These are phyloP conservation scores for Bauhinia variegata DNA, from an alignment of 306 rosid species.

Conservation along the genomic window DNA sequence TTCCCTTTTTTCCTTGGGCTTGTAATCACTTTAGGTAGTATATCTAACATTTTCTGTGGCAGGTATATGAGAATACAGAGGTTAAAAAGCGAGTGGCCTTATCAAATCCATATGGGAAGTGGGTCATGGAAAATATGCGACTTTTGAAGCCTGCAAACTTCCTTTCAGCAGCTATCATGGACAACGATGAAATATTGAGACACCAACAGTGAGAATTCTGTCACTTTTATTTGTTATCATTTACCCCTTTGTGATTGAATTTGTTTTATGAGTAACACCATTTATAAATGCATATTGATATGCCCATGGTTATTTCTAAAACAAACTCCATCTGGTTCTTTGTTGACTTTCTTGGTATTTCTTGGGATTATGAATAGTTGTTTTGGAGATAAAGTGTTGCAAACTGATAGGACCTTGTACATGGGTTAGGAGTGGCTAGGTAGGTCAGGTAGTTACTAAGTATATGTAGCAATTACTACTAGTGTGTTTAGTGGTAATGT, in stretches of 20 bases:
- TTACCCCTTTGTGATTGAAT: slow-evolving; percentile 18
- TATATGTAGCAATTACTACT: too few relatives aligned
- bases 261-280: slow-evolving; percentile 14
- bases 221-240: slow-evolving; percentile 13
- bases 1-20: neutral
- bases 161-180: slow-evolving; percentile 73
- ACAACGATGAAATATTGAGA: slow-evolving; percentile 78
- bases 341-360: too few relatives aligned
- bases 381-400: too few relatives aligned
- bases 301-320: too few relatives aligned
- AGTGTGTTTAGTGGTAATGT: too few relatives aligned
- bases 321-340: neutral
- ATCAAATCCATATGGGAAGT: slow-evolving; percentile 85
- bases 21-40: neutral
- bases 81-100: slow-evolving; percentile 91
- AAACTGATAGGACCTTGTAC: too few relatives aligned
- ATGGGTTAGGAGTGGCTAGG: too few relatives aligned
- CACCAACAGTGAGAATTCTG: slow-evolving; percentile 88
- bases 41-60: slow-evolving; percentile 43
- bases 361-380: too few relatives aligned
- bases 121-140: slow-evolving; percentile 84
- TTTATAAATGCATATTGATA: slow-evolving; percentile 13
- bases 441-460: too few relatives aligned
- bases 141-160: slow-evolving; percentile 75
- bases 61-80: slow-evolving; percentile 97